phyloP scores from a whole-genome alignment of 257 asterid genomes.

The Solanum medicagineum region DNA sequence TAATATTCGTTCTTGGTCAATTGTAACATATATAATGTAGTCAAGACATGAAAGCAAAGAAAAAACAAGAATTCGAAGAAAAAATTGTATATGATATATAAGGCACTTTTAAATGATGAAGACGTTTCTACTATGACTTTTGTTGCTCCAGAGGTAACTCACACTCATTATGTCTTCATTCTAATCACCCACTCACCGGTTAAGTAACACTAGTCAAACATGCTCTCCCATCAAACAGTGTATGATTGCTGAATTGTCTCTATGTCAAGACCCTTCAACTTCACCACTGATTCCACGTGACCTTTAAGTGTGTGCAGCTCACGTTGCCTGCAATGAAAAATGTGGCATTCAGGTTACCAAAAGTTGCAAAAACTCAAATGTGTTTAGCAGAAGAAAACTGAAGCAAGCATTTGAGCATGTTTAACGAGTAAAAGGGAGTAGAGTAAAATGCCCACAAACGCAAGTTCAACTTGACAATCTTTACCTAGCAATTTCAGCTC shows the following conservation, averaged over 20 bases:
- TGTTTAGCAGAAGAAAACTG: background rate
- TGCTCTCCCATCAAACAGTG: constrained; percentile 55
- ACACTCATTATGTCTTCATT: background rate
- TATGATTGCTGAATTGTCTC: constrained; percentile 91
- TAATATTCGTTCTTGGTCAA: background rate
- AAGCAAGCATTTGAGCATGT: background rate
- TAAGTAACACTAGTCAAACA: constrained; percentile 6
- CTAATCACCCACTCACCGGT: constrained; percentile 1
- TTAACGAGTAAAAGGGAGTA: background rate
- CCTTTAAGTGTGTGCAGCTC: constrained; percentile 89
- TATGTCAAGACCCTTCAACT: constrained; percentile 91
- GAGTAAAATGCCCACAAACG: background rate
- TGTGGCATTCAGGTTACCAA: background rate
- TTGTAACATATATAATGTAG: background rate
- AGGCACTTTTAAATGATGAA: background rate
- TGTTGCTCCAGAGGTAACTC: background rate
- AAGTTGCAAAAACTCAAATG: background rate
- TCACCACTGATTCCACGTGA: constrained; percentile 90
- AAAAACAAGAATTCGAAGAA: background rate
- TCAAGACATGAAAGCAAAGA: background rate
- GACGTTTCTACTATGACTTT: background rate
- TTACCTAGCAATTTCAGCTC: constrained; percentile 97
- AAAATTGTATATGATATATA: background rate
- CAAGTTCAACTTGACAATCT: background rate
- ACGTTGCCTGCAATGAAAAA: constrained; percentile 40